Evolutionary conservation across 2,329 filamentous ascomycete species (phyloP), one percentile per base, ranked within the genome.

Genomic region (Fusarium heterosporum): DNA sequence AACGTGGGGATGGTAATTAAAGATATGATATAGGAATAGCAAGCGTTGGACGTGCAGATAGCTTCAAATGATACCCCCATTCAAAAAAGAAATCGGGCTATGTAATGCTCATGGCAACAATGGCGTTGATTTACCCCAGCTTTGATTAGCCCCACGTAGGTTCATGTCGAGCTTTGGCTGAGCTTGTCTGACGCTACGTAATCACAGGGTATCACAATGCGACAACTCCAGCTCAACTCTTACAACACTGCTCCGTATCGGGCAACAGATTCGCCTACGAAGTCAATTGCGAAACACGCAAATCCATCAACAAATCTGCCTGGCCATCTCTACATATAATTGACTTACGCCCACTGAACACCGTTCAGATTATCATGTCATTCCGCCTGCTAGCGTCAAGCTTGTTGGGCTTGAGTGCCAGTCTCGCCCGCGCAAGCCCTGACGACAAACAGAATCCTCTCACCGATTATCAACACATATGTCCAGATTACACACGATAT

Each of bases 1-100:
- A 72, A 98, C 95, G 13, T 98, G 96, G 96, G 96, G 94, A 63
- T 98, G 95, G 95, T 97, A 82, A 73, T 48, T 51, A 22, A 66
- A 28, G 32, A 13, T 17, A 22, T 22, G 38, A 17, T 28, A 19
- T 26, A 40, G 43, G 17, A 25, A 52, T 19, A 51, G 36, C 40
- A 56, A 60, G 57, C 34, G 45, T 60, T 41, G 8, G 26, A 46
- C 19, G 42, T 49, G 14, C 41, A 47, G 22, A 55, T 69, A 57
- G 34, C 40, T 70, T 48, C 48, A 41, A 61, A 69, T 64, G 69
- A 72, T 72, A 72, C 69, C 69, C 69, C 5, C 43, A 32, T 60
- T 29, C 42, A 16, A 17, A 25, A 16, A 57, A 38, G 3, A 14
- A 6, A 19, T 22, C 7, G 7, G 17, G 6, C 12, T 29, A 10